Conservation (phyloP, 2,329 filamentous ascomycete genomes). For the Penicillium freii region DNA sequence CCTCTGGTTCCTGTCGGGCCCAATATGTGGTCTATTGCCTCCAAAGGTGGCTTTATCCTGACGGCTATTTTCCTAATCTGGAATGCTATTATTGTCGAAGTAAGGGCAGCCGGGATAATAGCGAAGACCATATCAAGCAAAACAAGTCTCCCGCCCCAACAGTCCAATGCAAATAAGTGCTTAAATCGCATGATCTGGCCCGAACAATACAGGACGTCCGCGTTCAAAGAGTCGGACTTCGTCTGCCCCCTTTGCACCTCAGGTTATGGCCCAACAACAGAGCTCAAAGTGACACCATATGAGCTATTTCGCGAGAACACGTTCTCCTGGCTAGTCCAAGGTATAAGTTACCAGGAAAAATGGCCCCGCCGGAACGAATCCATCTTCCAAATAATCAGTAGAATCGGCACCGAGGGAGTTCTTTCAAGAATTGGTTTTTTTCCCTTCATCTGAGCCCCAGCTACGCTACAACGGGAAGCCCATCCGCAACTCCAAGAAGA, state of each 20-base stretch:
- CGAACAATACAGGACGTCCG: background rate
- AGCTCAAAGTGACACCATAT: too few species aligned
- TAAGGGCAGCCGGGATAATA: background rate
- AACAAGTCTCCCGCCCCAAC: background rate
- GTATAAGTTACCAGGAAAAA: background rate
- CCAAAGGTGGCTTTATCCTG: background rate
- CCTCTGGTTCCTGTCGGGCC: background rate
- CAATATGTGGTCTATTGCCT: background rate
- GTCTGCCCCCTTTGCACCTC: too few species aligned
- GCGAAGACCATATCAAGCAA: too few species aligned
- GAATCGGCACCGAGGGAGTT: too few species aligned
- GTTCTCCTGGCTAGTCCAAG: background rate
- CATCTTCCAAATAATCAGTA: too few species aligned
- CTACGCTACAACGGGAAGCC: background rate
- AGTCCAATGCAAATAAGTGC: background rate
- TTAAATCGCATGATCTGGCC: background rate
- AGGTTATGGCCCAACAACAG: too few species aligned
- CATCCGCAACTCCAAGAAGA: background rate
- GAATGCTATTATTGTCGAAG: background rate
- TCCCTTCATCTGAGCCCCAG: background rate
- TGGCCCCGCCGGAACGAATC: background rate
- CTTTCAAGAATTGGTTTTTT: background rate
- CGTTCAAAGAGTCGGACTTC: background rate
- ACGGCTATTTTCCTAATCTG: too few species aligned
- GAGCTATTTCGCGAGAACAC: too few species aligned